A percentile compares a stretch with the other conserved stretches of the same genome.
These are phyloP conservation scores for Fusarium algeriense DNA, from an alignment of 2,329 filamentous ascomycete species.

Conservation along the genomic window DNA sequence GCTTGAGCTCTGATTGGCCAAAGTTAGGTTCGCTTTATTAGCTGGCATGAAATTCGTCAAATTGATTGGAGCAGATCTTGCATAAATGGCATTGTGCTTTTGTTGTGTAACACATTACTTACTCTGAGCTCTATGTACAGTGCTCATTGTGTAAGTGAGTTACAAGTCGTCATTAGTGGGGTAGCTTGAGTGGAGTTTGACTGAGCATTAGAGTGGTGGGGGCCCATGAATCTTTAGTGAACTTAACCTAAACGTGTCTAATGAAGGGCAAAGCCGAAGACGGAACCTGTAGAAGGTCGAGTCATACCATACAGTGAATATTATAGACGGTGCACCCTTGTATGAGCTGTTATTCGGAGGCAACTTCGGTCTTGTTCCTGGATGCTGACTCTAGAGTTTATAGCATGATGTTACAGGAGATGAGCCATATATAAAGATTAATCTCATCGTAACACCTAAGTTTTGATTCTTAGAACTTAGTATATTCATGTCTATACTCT, in stretches of 20 bases:
- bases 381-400: slow-evolving; percentile 4
- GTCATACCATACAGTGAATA: slow-evolving; percentile 32
- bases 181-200: slow-evolving; percentile 1
- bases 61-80: neutral
- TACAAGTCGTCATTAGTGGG: slow-evolving; percentile 3
- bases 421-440: slow-evolving; percentile 8
- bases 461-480: neutral
- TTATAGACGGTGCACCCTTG: neutral
- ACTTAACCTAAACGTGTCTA: slow-evolving; percentile 1
- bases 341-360: slow-evolving; percentile 33
- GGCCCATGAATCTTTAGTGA: neutral
- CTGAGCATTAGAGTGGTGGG: slow-evolving; percentile 14
- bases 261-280: slow-evolving; percentile 39
- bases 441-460: neutral
- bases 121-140: neutral
- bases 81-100: neutral
- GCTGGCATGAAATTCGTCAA: too few species aligned
- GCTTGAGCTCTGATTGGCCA: neutral
- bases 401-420: neutral
- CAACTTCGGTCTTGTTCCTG: slow-evolving; percentile 20
- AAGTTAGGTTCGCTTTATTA: neutral
- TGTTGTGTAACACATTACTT: neutral
- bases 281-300: slow-evolving; percentile 38
- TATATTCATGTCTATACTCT: neutral
- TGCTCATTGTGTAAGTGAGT: slow-evolving; percentile 16